These are phyloP conservation scores for Cylindricascospora bacillispora DNA, from an alignment of 1,139 yeast genomes.

Conservation along the genomic window DNA sequence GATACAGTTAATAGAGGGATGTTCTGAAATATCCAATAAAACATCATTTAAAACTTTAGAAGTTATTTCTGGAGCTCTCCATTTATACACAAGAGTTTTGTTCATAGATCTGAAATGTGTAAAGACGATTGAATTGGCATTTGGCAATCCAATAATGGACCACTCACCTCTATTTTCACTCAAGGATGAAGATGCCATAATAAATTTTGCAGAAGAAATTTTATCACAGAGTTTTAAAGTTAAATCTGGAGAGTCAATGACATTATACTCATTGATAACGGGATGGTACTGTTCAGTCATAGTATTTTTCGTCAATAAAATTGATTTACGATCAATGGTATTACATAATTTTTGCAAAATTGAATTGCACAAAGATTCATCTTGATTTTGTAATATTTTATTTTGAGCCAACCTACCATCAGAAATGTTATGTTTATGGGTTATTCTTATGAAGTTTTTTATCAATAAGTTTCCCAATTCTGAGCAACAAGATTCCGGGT, in stretches of 20 bases:
- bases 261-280: conserved; percentile 4
- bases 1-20: conserved; percentile 6
- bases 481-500: conserved; percentile 92
- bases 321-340: conserved; percentile 14
- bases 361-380: neutral
- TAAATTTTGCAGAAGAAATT: conserved; percentile 13
- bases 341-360: conserved; percentile 6
- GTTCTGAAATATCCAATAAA: conserved; percentile 2
- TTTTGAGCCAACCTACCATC: conserved; percentile 8
- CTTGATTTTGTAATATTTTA: neutral
- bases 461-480: conserved; percentile 47
- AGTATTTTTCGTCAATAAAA: conserved; percentile 3
- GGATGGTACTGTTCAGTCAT: conserved; percentile 1
- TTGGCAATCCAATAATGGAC: conserved; percentile 75
- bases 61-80: conserved; percentile 17
- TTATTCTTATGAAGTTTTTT: conserved; percentile 48
- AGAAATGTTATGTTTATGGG: conserved; percentile 30
- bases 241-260: conserved; percentile 10
- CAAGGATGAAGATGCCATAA: conserved; percentile 21
- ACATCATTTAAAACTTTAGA: conserved; percentile 2
- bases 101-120: conserved; percentile 37
- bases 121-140: conserved; percentile 40
- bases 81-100: conserved; percentile 26
- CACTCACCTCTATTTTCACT: conserved; percentile 44
- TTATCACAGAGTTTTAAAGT: conserved; percentile 15